phyloP scores from a whole-genome alignment of 768 basidiomycete species.

The Leccinum subtestaceum region DNA sequence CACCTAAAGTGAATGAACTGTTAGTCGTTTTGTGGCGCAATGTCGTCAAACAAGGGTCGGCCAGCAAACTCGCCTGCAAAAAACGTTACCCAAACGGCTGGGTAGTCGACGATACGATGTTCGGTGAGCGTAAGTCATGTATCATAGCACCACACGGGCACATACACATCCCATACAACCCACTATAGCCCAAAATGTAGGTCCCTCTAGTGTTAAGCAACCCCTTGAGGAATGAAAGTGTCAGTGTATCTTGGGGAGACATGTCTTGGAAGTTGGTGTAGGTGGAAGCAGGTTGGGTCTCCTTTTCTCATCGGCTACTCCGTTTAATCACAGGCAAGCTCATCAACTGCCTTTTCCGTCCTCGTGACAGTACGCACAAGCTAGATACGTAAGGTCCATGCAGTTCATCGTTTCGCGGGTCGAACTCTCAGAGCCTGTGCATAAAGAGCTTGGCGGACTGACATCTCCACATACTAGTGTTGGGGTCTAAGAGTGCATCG shows the following conservation, averaged over 20 bases:
- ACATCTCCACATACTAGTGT: neutral
- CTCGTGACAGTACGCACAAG: neutral
- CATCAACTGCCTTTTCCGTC: neutral
- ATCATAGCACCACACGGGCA: conserved; percentile 9
- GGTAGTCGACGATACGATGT: neutral
- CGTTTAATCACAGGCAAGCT: neutral
- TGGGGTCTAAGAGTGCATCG: conserved; percentile 40
- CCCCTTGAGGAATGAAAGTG: neutral
- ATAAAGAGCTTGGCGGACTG: neutral
- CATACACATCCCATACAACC: conserved; percentile 72
- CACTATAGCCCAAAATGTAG: conserved; percentile 57
- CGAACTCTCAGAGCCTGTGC: neutral
- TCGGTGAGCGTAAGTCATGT: neutral
- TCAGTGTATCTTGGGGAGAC: neutral
- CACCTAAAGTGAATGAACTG: conserved; percentile 35
- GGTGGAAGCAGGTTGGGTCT: neutral
- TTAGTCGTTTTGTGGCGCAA: neutral
- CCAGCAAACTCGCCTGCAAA: conserved; percentile 47
- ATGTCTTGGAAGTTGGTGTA: neutral
- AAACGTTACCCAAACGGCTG: conserved; percentile 62
- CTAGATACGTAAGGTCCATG: neutral
- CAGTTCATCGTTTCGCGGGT: neutral
- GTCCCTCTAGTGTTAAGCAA: conserved; percentile 8
- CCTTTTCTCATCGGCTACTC: conserved; percentile 2
- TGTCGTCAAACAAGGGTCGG: neutral